Evolutionary conservation across 2,329 filamentous ascomycete genomes (phyloP), one percentile per base, ranked within the genome.

Genomic region (Exophiala alcalophila): DNA sequence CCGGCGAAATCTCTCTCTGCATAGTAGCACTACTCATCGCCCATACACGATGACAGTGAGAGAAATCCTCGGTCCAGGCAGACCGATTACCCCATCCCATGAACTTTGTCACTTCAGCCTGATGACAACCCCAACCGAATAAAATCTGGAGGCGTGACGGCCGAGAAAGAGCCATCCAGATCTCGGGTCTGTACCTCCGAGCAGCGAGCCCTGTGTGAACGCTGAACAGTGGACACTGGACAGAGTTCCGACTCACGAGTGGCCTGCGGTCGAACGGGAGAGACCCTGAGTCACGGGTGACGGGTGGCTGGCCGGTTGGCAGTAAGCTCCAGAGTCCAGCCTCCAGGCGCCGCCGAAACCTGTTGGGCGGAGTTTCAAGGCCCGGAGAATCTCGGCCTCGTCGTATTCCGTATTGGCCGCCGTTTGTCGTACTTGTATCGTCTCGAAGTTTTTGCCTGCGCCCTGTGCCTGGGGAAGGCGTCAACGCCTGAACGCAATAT

Each of bases 381-480:
- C n/a, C 23, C 23, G 23, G 23, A 25, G 23, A 25, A 8, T 7
- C n/a, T 25, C 23, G 23, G 23, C n/a, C 7, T 25, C 14, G 12
- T 35, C 32, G 32, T 20, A 14, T 21, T 35, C 25, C 32, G 32
- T 35, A 18, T 28, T 19, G 8, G 23, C 24, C 18, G 5, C 32
- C 30, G 39, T 28, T 28, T 24, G 23, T 39, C 36, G 36, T 39
- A 30, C 12, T 32, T 30, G 36, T 30, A 31, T 31, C 33, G 33
- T 36, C 23, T n/a, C 7, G 7, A 8, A 25, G 7, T n/a, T 25
- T 7, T n/a, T 25, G 23, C 23, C 23, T 25, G 23, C 23, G 7
- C 23, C n/a, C n/a, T n/a, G n/a, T n/a, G n/a, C 23, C 23, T 25
- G 23, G 23, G 23, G 7, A 25, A 25, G 23, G 7, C 7, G n/a